These are phyloP conservation scores for Monosiga brevicollis DNA, from an alignment of 78 protist species.

Conservation along the genomic window DNA sequence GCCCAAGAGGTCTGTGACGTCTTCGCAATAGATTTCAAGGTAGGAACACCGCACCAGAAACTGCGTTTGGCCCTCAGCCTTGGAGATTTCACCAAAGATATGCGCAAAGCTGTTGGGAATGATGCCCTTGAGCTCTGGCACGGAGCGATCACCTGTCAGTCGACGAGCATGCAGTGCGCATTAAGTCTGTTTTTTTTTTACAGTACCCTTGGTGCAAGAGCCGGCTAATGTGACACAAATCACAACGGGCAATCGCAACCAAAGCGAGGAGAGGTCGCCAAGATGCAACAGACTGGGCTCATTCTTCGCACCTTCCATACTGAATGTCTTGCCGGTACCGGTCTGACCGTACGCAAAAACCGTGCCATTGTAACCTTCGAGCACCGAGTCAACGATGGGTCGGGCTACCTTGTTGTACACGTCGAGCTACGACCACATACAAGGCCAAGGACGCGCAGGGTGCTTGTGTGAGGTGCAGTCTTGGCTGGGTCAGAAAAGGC, in stretches of 20 bases:
- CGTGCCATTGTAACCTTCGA: constrained; percentile 46
- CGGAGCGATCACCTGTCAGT: not conserved
- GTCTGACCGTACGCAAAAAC: constrained; percentile 71
- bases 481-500: not conserved
- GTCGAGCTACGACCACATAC: not conserved
- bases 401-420: constrained; percentile 16
- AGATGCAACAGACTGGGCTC: not conserved
- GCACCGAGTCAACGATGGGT: constrained; percentile 21
- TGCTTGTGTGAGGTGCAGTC: not conserved
- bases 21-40: constrained; percentile 46
- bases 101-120: constrained; percentile 12
- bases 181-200: not conserved
- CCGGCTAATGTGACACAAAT: not conserved
- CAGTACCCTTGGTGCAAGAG: not conserved
- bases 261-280: not conserved
- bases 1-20: constrained; percentile 19
- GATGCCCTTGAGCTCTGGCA: constrained; percentile 15
- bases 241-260: not conserved
- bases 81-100: not conserved
- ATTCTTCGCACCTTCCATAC: constrained; percentile 16
- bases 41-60: constrained; percentile 5
- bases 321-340: constrained; percentile 51
- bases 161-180: not conserved
- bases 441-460: not conserved
- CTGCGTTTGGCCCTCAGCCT: not conserved